These are phyloP conservation scores for Chaetomium cochliodes DNA, from an alignment of 495 filamentous ascomycete genomes.

Conservation along the genomic window DNA sequence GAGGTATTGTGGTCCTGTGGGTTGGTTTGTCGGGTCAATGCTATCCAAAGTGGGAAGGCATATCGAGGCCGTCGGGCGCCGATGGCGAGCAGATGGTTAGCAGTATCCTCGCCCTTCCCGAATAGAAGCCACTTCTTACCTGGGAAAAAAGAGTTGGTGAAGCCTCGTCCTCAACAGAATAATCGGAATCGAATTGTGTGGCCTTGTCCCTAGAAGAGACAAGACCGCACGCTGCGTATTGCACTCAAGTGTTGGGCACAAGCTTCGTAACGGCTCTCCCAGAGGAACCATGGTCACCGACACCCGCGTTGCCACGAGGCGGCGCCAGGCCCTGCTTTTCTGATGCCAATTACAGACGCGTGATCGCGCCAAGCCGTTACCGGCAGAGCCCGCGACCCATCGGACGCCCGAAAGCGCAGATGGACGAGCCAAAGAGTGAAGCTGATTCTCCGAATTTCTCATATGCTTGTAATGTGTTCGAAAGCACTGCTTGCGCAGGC, in stretches of 20 bases:
- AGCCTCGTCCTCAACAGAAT: slow-evolving; percentile 84
- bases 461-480: slow-evolving; percentile 65
- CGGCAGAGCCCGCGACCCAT: slow-evolving; percentile 62
- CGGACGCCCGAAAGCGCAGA: slow-evolving; percentile 38
- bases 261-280: slow-evolving; percentile 94
- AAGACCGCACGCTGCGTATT: slow-evolving; percentile 89
- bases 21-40: not conserved
- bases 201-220: slow-evolving; percentile 35
- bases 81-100: slow-evolving; percentile 13
- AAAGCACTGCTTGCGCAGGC: slow-evolving; percentile 41
- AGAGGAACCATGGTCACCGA: slow-evolving; percentile 55
- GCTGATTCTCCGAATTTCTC: slow-evolving; percentile 99
- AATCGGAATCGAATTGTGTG: slow-evolving; percentile 99
- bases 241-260: slow-evolving; percentile 94
- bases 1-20: not conserved
- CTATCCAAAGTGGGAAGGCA: too few species aligned
- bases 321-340: slow-evolving; percentile 76
- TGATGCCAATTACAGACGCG: slow-evolving; percentile 97
- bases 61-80: not conserved
- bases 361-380: slow-evolving; percentile 88
- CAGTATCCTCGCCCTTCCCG: slow-evolving; percentile 16
- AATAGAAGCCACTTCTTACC: slow-evolving; percentile 20
- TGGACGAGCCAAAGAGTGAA: slow-evolving; percentile 59
- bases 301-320: slow-evolving; percentile 43
- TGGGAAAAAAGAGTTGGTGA: slow-evolving; percentile 49